These are phyloP conservation scores for Paraphaeosphaeria minitans DNA, from an alignment of 2,329 filamentous ascomycete genomes.

Conservation along the genomic window DNA sequence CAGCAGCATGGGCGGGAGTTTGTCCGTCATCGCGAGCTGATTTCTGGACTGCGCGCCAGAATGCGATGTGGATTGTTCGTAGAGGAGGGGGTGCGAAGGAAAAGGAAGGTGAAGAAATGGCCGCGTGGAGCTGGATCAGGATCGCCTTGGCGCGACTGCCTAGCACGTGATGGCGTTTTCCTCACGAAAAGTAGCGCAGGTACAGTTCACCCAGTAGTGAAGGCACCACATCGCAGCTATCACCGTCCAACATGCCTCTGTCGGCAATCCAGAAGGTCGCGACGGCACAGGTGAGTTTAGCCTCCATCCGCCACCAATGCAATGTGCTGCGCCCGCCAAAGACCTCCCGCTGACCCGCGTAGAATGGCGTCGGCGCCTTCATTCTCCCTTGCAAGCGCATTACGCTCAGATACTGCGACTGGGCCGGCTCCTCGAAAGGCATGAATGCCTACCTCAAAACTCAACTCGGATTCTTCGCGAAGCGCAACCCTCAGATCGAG, in stretches of 20 bases:
- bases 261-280: slow-evolving; percentile 59
- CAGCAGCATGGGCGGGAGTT: slow-evolving; percentile 88
- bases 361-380: slow-evolving; percentile 98
- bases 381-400: slow-evolving; percentile 96
- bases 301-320: slow-evolving; percentile 2
- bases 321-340: background rate
- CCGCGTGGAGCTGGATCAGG: slow-evolving; percentile 1
- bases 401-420: slow-evolving; percentile 97
- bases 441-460: slow-evolving; percentile 91
- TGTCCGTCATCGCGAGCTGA: slow-evolving; percentile 80
- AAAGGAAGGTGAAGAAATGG: slow-evolving; percentile 25
- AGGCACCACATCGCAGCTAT: slow-evolving; percentile 18
- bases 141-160: slow-evolving; percentile 27
- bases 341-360: slow-evolving; percentile 21
- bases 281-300: slow-evolving; percentile 58
- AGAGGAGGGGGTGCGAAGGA: slow-evolving; percentile 14
- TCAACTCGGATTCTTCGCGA: slow-evolving; percentile 76
- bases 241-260: slow-evolving; percentile 51
- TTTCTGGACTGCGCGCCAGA: slow-evolving; percentile 43
- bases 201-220: slow-evolving; percentile 9
- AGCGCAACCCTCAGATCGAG: slow-evolving; percentile 84
- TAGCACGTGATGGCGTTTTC: slow-evolving; percentile 32
- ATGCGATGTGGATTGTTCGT: slow-evolving; percentile 39
- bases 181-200: slow-evolving; percentile 23
- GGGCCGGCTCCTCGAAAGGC: slow-evolving; percentile 87